phyloP scores from a whole-genome alignment of 2,329 filamentous ascomycete genomes.

The Stachybotrys chartarum region DNA sequence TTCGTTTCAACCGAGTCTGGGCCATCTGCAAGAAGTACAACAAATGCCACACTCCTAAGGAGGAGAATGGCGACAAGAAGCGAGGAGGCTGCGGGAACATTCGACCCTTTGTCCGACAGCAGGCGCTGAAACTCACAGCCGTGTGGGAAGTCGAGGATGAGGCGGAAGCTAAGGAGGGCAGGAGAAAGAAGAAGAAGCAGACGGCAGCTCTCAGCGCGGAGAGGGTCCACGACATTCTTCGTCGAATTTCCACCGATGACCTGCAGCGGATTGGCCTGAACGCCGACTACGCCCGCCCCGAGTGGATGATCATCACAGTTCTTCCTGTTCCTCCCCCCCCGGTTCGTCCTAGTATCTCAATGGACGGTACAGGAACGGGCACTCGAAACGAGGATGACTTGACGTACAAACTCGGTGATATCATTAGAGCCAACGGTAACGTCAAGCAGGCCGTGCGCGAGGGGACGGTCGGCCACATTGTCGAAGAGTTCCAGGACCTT shows the following conservation, averaged over 20 bases:
- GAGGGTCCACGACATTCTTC: slow-evolving; percentile 79
- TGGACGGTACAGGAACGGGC: slow-evolving; percentile 88
- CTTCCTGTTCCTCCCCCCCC: slow-evolving; percentile 92
- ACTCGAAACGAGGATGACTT: slow-evolving; percentile 96
- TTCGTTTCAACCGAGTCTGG: slow-evolving; percentile 90
- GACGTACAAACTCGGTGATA: slow-evolving; percentile 98
- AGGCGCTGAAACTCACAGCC: slow-evolving; percentile 75
- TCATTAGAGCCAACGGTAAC: slow-evolving; percentile 94
- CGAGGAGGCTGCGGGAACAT: slow-evolving; percentile 93
- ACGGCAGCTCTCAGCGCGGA: slow-evolving; percentile 78
- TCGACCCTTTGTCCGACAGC: slow-evolving; percentile 82
- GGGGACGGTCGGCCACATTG: slow-evolving; percentile 85
- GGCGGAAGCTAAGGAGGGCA: slow-evolving; percentile 21
- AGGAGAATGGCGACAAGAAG: slow-evolving; percentile 61
- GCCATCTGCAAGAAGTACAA: slow-evolving; percentile 83
- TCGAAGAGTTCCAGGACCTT: slow-evolving; percentile 82
- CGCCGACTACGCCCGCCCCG: slow-evolving; percentile 87
- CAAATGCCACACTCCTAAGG: slow-evolving; percentile 64
- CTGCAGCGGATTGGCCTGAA: slow-evolving; percentile 85
- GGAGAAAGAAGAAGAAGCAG: slow-evolving; percentile 63
- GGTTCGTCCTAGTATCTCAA: slow-evolving; percentile 92
- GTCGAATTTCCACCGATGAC: slow-evolving; percentile 74
- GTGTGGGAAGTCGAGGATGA: slow-evolving; percentile 59
- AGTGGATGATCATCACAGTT: slow-evolving; percentile 97
- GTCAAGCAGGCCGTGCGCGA: slow-evolving; percentile 86